phyloP scores from a whole-genome alignment of 2,329 filamentous ascomycete genomes.

The Hymenoscyphus infarciens region DNA sequence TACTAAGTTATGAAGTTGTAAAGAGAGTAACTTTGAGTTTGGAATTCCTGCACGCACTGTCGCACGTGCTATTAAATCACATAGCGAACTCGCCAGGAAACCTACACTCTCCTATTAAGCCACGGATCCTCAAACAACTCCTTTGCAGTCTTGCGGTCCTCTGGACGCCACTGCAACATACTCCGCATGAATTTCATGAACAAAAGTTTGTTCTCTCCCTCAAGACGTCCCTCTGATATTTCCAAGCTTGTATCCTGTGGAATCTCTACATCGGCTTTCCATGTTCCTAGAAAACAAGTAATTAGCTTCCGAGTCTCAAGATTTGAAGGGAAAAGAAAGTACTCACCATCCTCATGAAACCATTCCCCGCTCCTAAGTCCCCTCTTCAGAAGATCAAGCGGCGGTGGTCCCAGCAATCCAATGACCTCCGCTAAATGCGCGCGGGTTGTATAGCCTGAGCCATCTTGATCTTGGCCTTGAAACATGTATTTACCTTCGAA shows the following conservation, averaged over 20 bases:
- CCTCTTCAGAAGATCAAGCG: neutral
- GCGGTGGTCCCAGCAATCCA: no score
- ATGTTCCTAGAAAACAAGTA: neutral
- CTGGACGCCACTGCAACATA: slow-evolving; percentile 37
- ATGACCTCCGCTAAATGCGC: no score
- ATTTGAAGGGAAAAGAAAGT: neutral
- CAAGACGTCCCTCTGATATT: slow-evolving; percentile 24
- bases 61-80: no score
- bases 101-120: slow-evolving; percentile 17
- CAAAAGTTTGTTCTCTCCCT: slow-evolving; percentile 31
- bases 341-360: slow-evolving; percentile 14
- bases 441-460: no score
- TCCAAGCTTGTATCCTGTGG: slow-evolving; percentile 6
- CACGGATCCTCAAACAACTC: slow-evolving; percentile 36
- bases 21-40: no score
- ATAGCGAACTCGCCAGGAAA: neutral
- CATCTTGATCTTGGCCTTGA: no score
- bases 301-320: neutral
- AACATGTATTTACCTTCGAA: no score
- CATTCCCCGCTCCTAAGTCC: slow-evolving; percentile 14
- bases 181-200: slow-evolving; percentile 34
- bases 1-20: no score
- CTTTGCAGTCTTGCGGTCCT: slow-evolving; percentile 34
- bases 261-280: neutral
- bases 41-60: no score